Evolutionary conservation across 1,284 basidiomycete species (phyloP).

Genomic region (Fomes fomentarius): DNA sequence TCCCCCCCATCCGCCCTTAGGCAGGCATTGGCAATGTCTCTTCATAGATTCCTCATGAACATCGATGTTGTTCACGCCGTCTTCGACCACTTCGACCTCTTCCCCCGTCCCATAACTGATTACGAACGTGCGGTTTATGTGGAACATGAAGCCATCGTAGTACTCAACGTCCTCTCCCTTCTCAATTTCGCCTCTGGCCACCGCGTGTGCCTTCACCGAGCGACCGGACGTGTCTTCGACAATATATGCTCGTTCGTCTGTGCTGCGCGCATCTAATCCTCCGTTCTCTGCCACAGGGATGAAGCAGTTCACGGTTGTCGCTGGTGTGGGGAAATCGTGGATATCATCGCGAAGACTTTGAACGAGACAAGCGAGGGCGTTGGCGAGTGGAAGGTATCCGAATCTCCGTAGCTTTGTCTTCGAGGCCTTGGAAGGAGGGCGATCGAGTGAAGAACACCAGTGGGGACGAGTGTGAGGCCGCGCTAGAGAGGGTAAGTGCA

Average conservation of each 20-base stretch:
- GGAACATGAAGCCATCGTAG: conserved; percentile 52
- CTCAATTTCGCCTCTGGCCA: conserved; percentile 85
- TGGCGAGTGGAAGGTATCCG: conserved; percentile 63
- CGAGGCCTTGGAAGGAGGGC: conserved; percentile 63
- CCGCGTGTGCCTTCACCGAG: conserved; percentile 67
- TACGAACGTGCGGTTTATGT: too few relatives aligned
- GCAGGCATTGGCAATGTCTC: too few relatives aligned
- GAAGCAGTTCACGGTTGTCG: conserved; percentile 60
- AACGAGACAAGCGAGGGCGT: conserved; percentile 74
- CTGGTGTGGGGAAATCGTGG: conserved; percentile 74
- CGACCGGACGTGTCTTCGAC: conserved; percentile 77
- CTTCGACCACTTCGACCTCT: not conserved
- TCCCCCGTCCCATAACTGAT: not conserved
- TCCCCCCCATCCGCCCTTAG: too few relatives aligned
- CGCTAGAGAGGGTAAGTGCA: conserved; percentile 64
- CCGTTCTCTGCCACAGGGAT: conserved; percentile 71
- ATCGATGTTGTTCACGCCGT: too few relatives aligned
- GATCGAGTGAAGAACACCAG: conserved; percentile 41
- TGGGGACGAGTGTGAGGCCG: conserved; percentile 49
- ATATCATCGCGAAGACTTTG: conserved; percentile 63
- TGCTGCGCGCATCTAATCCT: conserved; percentile 68
- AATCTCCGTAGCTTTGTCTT: conserved; percentile 77
- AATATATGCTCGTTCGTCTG: conserved; percentile 75
- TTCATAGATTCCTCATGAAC: too few relatives aligned
- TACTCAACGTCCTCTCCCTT: conserved; percentile 76